Conservation (phyloP, 176 grass and related monocot genomes). For the Melocanna baccifera region DNA sequence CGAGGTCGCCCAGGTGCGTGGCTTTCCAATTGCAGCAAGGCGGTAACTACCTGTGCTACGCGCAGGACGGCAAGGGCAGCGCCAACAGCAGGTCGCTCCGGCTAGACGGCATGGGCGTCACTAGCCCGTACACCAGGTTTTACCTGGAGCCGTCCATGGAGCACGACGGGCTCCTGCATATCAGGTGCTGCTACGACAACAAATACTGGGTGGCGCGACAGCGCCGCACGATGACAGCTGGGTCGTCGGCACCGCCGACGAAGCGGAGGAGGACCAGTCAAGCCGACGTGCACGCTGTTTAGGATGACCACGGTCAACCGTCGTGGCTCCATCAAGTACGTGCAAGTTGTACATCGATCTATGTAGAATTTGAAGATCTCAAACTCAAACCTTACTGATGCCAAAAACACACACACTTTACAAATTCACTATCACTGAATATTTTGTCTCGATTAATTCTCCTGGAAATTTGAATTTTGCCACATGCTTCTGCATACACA, state of each 20-base stretch:
- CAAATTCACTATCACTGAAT: no score
- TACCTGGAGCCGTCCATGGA: not conserved
- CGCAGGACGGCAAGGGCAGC: not conserved
- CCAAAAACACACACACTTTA: no score
- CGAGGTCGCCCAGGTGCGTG: not conserved
- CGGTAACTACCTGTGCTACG: not conserved
- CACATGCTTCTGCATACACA: no score
- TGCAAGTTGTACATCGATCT: no score
- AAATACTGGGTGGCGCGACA: constrained; percentile 4
- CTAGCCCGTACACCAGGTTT: constrained; percentile 10
- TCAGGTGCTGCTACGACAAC: constrained; percentile 33
- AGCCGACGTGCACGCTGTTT: no score
- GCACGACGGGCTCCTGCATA: constrained; percentile 8
- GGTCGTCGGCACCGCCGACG: constrained; percentile 1
- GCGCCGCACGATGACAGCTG: not conserved
- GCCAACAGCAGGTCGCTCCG: not conserved
- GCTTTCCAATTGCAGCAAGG: not conserved
- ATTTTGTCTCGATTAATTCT: no score
- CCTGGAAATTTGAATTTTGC: no score
- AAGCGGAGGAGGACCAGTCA: constrained; percentile 10
- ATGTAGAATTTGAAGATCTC: no score
- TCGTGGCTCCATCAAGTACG: not conserved
- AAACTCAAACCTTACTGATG: no score
- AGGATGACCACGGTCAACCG: no score
- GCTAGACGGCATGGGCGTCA: not conserved